Evolutionary conservation across 768 basidiomycete genomes (phyloP).

Genomic region (Megacollybia marginata): DNA sequence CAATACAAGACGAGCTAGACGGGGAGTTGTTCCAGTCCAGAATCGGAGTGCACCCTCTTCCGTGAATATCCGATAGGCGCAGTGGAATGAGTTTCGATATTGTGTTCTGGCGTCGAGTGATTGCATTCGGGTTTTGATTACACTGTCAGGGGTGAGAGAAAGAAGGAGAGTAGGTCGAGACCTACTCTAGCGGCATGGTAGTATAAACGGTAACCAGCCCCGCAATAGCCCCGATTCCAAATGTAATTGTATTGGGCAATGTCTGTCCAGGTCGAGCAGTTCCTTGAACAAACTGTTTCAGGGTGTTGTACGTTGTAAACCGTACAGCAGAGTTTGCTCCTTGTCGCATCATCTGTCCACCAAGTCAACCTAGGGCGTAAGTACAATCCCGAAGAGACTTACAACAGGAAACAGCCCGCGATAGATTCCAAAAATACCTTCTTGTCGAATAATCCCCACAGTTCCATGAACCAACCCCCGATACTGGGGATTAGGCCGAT

Average conservation of each 20-base stretch:
- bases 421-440: conserved; percentile 82
- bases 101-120: conserved; percentile 73
- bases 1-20: conserved; percentile 77
- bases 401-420: conserved; percentile 92
- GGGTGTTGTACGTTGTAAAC: conserved; percentile 90
- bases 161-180: conserved; percentile 2
- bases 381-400: conserved; percentile 29
- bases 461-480: conserved; percentile 87
- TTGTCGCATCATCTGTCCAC: conserved; percentile 85
- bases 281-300: conserved; percentile 91
- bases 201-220: conserved; percentile 93
- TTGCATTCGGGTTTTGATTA: conserved; percentile 98
- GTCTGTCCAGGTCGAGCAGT: conserved; percentile 75
- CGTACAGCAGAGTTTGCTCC: conserved; percentile 95
- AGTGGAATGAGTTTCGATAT: conserved; percentile 93
- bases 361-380: not conserved
- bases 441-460: conserved; percentile 66
- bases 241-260: conserved; percentile 83
- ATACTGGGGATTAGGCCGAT: conserved; percentile 77
- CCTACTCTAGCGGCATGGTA: conserved; percentile 79
- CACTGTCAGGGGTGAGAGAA: conserved; percentile 35
- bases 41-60: conserved; percentile 91
- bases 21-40: conserved; percentile 95
- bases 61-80: conserved; percentile 87
- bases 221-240: conserved; percentile 89